Evolutionary conservation across 2,329 filamentous ascomycete genomes (phyloP).

Genomic region (Alternaria gaisen): DNA sequence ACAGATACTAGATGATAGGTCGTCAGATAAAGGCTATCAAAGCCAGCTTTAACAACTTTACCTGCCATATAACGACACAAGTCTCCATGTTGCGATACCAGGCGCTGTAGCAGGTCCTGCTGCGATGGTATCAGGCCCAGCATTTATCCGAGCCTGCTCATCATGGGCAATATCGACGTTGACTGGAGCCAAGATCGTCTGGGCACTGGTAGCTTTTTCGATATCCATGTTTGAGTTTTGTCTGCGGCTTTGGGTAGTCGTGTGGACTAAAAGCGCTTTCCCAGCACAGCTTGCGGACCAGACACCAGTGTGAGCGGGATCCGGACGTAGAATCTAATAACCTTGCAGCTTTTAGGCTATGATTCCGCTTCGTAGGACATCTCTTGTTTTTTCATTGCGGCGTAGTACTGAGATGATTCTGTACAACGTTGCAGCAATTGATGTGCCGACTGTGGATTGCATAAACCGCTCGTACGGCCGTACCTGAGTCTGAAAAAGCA

Average conservation of each 20-base stretch:
- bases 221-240: background rate
- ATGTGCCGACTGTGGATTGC: background rate
- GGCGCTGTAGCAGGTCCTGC: background rate
- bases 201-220: background rate
- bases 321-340: no score
- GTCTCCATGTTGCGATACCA: slow-evolving; percentile 3
- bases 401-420: background rate
- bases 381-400: background rate
- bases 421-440: background rate
- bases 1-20: slow-evolving; percentile 52
- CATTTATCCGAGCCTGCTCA: background rate
- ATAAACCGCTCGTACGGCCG: background rate
- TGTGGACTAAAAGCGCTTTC: background rate
- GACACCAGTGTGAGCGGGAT: background rate
- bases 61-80: background rate
- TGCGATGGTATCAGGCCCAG: background rate
- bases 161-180: background rate
- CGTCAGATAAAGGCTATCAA: background rate
- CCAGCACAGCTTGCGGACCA: background rate
- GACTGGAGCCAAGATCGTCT: background rate
- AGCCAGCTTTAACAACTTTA: background rate
- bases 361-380: background rate
- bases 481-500: background rate
- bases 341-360: background rate
- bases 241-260: background rate